Conservation (phyloP, 768 basidiomycete genomes). For the Lactarius trivialis region DNA sequence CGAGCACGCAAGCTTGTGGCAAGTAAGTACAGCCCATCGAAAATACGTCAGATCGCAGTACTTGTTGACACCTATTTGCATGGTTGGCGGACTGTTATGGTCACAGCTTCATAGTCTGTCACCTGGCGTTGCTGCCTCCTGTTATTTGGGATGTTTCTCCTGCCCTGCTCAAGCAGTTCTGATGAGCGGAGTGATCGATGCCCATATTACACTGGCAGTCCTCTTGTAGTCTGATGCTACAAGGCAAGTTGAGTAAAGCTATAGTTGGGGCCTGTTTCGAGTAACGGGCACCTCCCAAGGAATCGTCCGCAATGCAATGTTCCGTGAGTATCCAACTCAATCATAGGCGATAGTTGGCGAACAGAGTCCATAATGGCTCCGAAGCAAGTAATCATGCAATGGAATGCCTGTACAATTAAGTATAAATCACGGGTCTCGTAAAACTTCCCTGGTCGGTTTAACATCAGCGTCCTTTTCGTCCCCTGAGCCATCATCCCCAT, state of each 20-base stretch:
- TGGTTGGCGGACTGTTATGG: not conserved
- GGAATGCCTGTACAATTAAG: conserved; percentile 14
- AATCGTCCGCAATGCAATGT: not conserved
- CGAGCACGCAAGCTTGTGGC: not conserved
- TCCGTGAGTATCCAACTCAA: not conserved
- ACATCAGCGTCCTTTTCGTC: conserved; percentile 17
- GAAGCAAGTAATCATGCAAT: conserved; percentile 1
- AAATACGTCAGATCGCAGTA: not conserved
- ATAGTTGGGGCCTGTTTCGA: not conserved
- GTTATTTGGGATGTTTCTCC: not conserved
- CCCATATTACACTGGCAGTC: not conserved
- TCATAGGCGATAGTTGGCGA: not conserved
- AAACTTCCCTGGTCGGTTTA: conserved; percentile 1
- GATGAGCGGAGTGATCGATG: not conserved
- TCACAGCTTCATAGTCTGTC: not conserved
- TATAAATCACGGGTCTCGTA: conserved; percentile 18
- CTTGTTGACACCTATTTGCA: not conserved
- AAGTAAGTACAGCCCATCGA: not conserved
- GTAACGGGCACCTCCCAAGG: not conserved
- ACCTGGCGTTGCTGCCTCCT: not conserved
- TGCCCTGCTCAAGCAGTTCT: not conserved
- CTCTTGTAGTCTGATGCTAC: not conserved
- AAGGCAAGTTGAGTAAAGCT: not conserved
- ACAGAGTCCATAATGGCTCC: not conserved
- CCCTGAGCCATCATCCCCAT: conserved; percentile 13